Base-by-base conservation (phyloP, 768 basidiomycete genomes). In the Vararia minispora region DNA sequence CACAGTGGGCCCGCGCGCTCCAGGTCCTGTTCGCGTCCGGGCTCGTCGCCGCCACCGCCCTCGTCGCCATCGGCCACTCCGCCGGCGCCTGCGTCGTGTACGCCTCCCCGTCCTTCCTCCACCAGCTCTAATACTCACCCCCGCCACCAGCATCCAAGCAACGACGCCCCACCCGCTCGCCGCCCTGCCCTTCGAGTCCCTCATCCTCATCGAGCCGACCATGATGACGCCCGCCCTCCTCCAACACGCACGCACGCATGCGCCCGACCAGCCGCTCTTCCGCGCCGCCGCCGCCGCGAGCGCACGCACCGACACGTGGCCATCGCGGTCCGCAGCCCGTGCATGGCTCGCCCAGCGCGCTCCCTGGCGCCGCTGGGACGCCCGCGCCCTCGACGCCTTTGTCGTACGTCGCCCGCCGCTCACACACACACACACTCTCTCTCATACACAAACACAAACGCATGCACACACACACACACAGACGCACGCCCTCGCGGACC, bases 341-440 rank as follows among this genome's bases (percentile, higher is more conserved):
- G 27, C 29, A 8, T 38, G 37, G 37, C 29, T 38, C 37, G 22
- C 2, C 9, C 29, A 38, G 28, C 37, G 37, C 27, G 12, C 20
- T 9, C 37, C 37, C 3, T 38, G 37, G 37, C 10, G 14, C 12
- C 25, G 37, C 12, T 38, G 37, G 37, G 37, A 38, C 16, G 27
- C 37, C 27, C 25, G 27, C 2, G 26, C 22, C 23, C 29, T 38
- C 9, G 37, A 38, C 21, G 18, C 12, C 5, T 35, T 22, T 20
- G 21, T 35, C 34, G 34, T 35, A 25, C 2, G 34, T 35, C 17
- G n/a, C n/a, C n/a, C n/a, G n/a, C n/a, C n/a, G n/a, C n/a, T n/a
- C n/a, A n/a, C n/a, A n/a, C n/a, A n/a, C n/a, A n/a, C n/a, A n/a
- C n/a, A n/a, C n/a, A n/a, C n/a, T n/a, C n/a, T n/a, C n/a, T n/a